A percentile compares a stretch with the other conserved stretches of the same genome.
Evolutionary conservation across 2,329 filamentous ascomycete genomes (phyloP).

Genomic region (Westerdykella sp.): DNA sequence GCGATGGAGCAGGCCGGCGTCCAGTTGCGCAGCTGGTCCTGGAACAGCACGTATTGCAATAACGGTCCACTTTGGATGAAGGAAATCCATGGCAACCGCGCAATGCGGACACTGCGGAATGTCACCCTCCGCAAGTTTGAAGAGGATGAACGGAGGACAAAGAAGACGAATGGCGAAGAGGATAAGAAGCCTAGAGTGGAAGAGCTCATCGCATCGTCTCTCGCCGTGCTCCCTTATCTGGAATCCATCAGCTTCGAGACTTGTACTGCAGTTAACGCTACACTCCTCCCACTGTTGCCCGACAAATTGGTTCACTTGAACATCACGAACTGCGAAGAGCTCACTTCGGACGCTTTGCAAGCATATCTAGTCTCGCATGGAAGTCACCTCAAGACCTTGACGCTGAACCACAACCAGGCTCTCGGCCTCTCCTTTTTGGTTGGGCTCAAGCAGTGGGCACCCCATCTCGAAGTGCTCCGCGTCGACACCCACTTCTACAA

Average conservation of each 20-base stretch:
- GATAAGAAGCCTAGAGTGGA: conserved; percentile 29
- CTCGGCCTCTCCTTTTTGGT: conserved; percentile 70
- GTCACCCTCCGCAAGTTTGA: conserved; percentile 34
- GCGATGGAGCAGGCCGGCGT: conserved; percentile 50
- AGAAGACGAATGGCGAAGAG: conserved; percentile 10
- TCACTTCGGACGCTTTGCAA: conserved; percentile 61
- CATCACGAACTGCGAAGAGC: conserved; percentile 71
- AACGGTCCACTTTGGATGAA: conserved; percentile 31
- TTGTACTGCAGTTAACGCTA: conserved; percentile 63
- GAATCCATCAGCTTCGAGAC: conserved; percentile 66
- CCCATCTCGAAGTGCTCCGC: conserved; percentile 61
- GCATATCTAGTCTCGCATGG: conserved; percentile 64
- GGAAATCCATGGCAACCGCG: conserved; percentile 41
- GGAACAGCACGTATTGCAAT: conserved; percentile 48
- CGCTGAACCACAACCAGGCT: conserved; percentile 71
- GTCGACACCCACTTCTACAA: conserved; percentile 78
- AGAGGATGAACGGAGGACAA: conserved; percentile 8
- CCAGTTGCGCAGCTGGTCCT: conserved; percentile 48
- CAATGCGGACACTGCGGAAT: conserved; percentile 35
- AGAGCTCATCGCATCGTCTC: conserved; percentile 44
- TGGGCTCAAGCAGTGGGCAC: conserved; percentile 60
- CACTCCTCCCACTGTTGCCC: conserved; percentile 64
- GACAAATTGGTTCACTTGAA: conserved; percentile 60
- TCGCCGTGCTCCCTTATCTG: conserved; percentile 57
- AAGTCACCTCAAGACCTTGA: conserved; percentile 58